Evolutionary conservation across 129 eudicot genomes (phyloP), one percentile per base, ranked within the genome.

Genomic region (Ambrosia trifida): DNA sequence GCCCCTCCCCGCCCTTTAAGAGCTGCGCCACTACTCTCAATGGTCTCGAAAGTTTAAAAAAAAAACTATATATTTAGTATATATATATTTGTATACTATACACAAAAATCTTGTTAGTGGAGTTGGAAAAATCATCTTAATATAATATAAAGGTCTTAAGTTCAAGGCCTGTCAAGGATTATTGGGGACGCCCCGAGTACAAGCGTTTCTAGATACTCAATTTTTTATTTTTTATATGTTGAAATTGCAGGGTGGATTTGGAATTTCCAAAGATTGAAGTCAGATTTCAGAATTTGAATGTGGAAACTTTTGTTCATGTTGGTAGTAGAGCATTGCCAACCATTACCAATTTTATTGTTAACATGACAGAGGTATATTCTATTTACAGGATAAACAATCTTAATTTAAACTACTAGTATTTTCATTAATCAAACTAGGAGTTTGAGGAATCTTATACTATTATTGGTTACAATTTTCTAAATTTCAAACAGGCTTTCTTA

Each of bases 311-410:
- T 49, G 91, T 87, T 54, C 95, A 85, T 77, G 85, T 87, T 60
- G 98, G 98, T 54, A 87, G 95, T 79, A 83, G 98, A 85, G 98
- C 98, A 35, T 76, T 94, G 86, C 98, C 98, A 51, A 94, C 98
- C 8, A 87, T 94, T 78, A 80, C 96, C 70, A 94, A 94, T 79
- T 94, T 89, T 74, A 74, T 94, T 51, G 80, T 85, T 74, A 94
- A 94, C 88, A 94, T 89, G 95, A 73, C 95, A 16, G 98, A 94
- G 98, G 98, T 89, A 82, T 28, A 60, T 52, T 0, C 44, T 13
- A 62, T 44, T 53, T 40, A 12, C 81, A 33, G 45, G 63, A 40
- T 5, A 40, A 73, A 73, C 44, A 40, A 18, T 70, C 3, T 49
- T 32, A 40, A 40, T 40, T 7, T 40, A 40, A 66, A n/a, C n/a